Evolutionary conservation across 2,329 filamentous ascomycete genomes (phyloP), one percentile per base, ranked within the genome.

Genomic region (Dactylellina drechsleri): DNA sequence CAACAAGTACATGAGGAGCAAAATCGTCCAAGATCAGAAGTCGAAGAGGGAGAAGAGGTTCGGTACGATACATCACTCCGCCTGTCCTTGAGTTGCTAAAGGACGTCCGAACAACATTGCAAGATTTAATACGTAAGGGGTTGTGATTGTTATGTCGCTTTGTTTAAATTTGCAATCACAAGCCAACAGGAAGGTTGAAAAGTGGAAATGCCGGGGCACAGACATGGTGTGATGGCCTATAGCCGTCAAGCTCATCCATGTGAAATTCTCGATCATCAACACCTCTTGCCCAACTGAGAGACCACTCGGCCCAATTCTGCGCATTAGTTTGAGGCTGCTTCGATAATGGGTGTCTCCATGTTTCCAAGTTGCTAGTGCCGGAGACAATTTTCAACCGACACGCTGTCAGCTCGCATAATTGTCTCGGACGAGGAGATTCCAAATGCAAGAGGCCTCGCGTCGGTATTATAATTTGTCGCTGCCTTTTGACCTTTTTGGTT

Each of bases 361-460:
- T 12, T 5, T n/a, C 40, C 10, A 43, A 12, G 40, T 43, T 31
- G 56, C 49, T 23, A 23, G 23, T 23, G 23, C 50, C 65, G 57
- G 65, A 60, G 53, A 54, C 57, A 54, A 67, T 53, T 56, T 68
- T 68, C 65, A 68, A 68, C 65, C 65, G 65, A 68, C 53, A 28
- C 2, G 26, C 52, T 40, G 18, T 52, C 47, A 45, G 52, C 52
- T 18, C 40, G 13, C 28, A 16, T 36, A 36, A 36, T 36, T 36
- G 26, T 12, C 4, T 8, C 10, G 8, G 40, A 20, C 15, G 18
- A 52, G 15, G 47, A 23, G 18, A 52, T 52, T 23, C 16, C 12
- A 52, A 23, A 52, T 23, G 43, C 13, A 18, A 18, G 43, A 47
- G 16, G 43, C 13, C 43, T n/a, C 41, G 6, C 6, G 36, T 20